Conservation (phyloP, 2,329 filamentous ascomycete genomes). For the Zopfia rhizophila region DNA sequence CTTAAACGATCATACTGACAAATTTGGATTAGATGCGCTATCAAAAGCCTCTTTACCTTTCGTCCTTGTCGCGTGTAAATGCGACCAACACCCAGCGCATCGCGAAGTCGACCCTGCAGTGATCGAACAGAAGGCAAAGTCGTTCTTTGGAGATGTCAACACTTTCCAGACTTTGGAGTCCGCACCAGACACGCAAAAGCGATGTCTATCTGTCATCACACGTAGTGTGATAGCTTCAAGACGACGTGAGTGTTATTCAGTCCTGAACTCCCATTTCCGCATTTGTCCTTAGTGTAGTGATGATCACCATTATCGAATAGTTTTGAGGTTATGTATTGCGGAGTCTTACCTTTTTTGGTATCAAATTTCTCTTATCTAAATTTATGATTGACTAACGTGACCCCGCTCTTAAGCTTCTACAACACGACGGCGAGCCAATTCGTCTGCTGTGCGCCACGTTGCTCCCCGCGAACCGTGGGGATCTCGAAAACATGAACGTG, state of each 20-base stretch:
- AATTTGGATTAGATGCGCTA: constrained; percentile 70
- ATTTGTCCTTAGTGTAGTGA: no score
- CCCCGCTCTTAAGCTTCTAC: constrained; percentile 48
- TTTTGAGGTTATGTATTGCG: no score
- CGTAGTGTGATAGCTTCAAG: constrained; percentile 74
- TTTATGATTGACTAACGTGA: constrained; percentile 30
- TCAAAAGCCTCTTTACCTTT: constrained; percentile 78
- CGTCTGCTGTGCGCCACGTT: constrained; percentile 54
- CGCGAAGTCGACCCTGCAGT: constrained; percentile 76
- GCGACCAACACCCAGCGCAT: constrained; percentile 77
- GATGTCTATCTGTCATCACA: constrained; percentile 80
- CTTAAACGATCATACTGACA: constrained; percentile 23
- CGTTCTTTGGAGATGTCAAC: constrained; percentile 71
- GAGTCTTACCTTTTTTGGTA: no score
- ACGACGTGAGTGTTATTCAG: constrained; percentile 68
- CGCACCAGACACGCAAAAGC: constrained; percentile 76
- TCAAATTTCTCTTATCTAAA: no score
- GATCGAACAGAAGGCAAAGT: constrained; percentile 71
- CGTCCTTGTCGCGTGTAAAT: constrained; percentile 88
- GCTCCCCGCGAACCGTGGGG: constrained; percentile 51
- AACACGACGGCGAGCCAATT: constrained; percentile 56
- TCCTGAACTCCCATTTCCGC: constrained; percentile 2
- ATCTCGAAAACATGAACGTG: constrained; percentile 55
- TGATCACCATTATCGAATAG: no score
- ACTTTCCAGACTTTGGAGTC: constrained; percentile 78